Percentiles rank a stretch among this genome's conserved stretches.
These are phyloP conservation scores for Acacia confusa DNA, from an alignment of 306 rosid genomes.

Conservation along the genomic window DNA sequence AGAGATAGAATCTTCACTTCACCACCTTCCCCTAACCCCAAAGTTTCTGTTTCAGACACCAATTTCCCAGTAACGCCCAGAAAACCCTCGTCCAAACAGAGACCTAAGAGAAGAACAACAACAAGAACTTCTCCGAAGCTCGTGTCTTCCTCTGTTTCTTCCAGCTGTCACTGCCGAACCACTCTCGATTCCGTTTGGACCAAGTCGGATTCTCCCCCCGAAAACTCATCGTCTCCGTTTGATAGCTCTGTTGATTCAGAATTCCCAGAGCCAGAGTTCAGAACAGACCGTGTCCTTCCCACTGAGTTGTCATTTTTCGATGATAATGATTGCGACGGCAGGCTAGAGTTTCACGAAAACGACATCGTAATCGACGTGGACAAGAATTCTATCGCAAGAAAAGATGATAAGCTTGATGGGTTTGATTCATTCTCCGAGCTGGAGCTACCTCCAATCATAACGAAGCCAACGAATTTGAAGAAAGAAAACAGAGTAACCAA, in stretches of 20 bases:
- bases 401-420: slow-evolving; percentile 35
- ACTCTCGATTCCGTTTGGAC: slow-evolving; percentile 53
- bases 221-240: slow-evolving; percentile 39
- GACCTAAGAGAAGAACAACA: slow-evolving; percentile 34
- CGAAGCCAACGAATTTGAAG: slow-evolving; percentile 55
- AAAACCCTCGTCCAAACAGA: slow-evolving; percentile 63
- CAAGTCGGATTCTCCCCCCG: slow-evolving; percentile 45
- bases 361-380: slow-evolving; percentile 69
- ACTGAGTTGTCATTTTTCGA: slow-evolving; percentile 28
- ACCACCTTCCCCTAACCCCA: slow-evolving; percentile 43
- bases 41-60: slow-evolving; percentile 20
- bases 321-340: slow-evolving; percentile 29
- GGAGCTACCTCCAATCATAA: slow-evolving; percentile 69
- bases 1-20: slow-evolving; percentile 35
- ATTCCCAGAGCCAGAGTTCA: slow-evolving; percentile 52
- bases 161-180: slow-evolving; percentile 37
- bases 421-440: slow-evolving; percentile 48
- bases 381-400: slow-evolving; percentile 41
- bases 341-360: slow-evolving; percentile 23
- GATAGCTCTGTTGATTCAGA: slow-evolving; percentile 48
- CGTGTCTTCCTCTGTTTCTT: slow-evolving; percentile 44
- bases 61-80: slow-evolving; percentile 44
- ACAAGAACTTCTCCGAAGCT: slow-evolving; percentile 38
- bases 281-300: slow-evolving; percentile 72
- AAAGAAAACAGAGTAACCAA: slow-evolving; percentile 18